Conservation (phyloP, 2,329 filamentous ascomycete species). For the Davidsoniella virescens region DNA sequence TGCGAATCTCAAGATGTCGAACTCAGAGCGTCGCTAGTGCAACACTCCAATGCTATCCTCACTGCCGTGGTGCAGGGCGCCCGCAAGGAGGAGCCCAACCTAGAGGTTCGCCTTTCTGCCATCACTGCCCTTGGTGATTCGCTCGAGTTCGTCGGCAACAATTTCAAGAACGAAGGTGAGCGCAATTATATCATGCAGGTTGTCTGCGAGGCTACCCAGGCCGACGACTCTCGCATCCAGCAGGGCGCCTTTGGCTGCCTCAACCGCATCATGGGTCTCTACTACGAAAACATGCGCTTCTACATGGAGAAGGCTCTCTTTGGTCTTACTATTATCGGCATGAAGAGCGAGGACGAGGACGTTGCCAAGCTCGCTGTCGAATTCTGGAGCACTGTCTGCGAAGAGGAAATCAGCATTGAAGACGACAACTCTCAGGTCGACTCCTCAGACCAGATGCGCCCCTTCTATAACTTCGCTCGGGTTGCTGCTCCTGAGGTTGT, state of each 20-base stretch:
- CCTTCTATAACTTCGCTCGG: constrained; percentile 89
- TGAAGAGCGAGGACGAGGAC: constrained; percentile 96
- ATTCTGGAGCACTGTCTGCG: constrained; percentile 99
- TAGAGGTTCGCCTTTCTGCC: constrained; percentile 79
- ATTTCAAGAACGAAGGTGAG: constrained; percentile 98
- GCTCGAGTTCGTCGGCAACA: constrained; percentile 91
- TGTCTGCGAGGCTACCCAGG: constrained; percentile 95
- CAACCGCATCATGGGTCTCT: constrained; percentile 96
- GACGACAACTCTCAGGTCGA: constrained; percentile 69
- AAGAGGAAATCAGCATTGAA: constrained; percentile 95
- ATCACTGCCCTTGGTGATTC: constrained; percentile 91
- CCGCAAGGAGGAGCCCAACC: constrained; percentile 85
- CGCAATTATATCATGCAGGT: constrained; percentile 99
- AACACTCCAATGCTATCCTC: constrained; percentile 92
- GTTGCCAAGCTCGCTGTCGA: constrained; percentile 96
- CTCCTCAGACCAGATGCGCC: constrained; percentile 67
- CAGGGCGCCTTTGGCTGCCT: constrained; percentile 92
- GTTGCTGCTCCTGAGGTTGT: constrained; percentile 90
- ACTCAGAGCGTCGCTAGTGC: constrained; percentile 60
- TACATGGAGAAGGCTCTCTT: constrained; percentile 99
- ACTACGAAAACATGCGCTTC: constrained; percentile 99
- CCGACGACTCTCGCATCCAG: constrained; percentile 77
- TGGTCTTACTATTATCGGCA: constrained; percentile 89
- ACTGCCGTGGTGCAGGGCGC: constrained; percentile 96
- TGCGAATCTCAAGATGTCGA: constrained; percentile 90